Conservation (phyloP, 108 stramenopile species). For the Stephanodiscus minutulus region DNA sequence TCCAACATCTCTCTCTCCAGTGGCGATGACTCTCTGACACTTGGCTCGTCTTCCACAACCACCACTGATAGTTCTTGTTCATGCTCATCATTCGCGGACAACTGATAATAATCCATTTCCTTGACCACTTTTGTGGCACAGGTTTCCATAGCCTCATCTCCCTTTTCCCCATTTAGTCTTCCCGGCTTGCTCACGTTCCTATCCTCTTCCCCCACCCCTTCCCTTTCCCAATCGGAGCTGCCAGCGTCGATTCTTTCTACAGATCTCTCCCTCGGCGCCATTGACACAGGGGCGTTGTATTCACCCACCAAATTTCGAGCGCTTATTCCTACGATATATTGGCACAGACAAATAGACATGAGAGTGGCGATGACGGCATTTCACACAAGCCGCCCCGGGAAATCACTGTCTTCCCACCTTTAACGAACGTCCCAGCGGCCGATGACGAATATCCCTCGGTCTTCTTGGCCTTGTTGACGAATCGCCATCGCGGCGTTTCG, state of each 20-base stretch:
- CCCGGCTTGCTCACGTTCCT: neutral
- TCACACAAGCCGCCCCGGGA: neutral
- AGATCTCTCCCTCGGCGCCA: neutral
- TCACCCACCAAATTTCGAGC: neutral
- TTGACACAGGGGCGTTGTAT: neutral
- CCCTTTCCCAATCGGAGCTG: neutral
- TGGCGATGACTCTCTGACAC: neutral
- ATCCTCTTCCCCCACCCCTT: neutral
- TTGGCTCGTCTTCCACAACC: neutral
- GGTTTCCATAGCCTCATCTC: slow-evolving; percentile 15
- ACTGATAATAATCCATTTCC: neutral
- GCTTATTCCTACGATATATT: neutral
- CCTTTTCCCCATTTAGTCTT: slow-evolving; percentile 1
- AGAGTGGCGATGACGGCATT: neutral
- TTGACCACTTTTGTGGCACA: neutral
- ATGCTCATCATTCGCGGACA: neutral
- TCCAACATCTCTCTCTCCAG: neutral
- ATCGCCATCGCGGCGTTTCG: slow-evolving; percentile 20
- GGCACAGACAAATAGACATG: neutral
- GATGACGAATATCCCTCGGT: slow-evolving; percentile 16
- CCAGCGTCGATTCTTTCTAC: neutral
- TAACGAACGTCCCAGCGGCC: slow-evolving; percentile 4
- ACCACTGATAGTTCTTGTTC: neutral
- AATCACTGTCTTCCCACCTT: neutral
- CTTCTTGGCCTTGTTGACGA: slow-evolving; percentile 17